These are phyloP conservation scores for Zygosaccharomyces bailii DNA, from an alignment of 805 yeast species.

Conservation along the genomic window DNA sequence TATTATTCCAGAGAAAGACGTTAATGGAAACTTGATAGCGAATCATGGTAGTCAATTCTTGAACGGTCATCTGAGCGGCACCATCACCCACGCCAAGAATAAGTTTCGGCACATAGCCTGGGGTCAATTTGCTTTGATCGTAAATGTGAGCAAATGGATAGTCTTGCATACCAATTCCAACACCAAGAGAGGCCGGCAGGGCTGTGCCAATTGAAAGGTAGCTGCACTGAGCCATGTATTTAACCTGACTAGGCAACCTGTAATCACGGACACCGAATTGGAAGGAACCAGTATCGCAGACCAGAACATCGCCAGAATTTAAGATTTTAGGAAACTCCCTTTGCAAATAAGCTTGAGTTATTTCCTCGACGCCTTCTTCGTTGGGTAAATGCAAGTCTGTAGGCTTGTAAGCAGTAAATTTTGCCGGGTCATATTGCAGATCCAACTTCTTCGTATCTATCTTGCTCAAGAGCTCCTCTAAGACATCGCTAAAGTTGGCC, in stretches of 20 bases:
- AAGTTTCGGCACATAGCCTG: constrained; percentile 47
- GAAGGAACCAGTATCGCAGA: constrained; percentile 81
- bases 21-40: constrained; percentile 61
- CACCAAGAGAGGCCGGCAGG: constrained; percentile 82
- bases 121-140: constrained; percentile 21
- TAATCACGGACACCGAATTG: constrained; percentile 74
- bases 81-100: constrained; percentile 87
- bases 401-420: constrained; percentile 25
- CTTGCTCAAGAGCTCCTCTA: constrained; percentile 41
- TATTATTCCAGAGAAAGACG: constrained; percentile 73
- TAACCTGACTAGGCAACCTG: constrained; percentile 52
- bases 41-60: constrained; percentile 68
- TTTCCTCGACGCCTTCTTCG: constrained; percentile 25
- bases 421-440: constrained; percentile 17
- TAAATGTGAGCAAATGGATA: constrained; percentile 32
- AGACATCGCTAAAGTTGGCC: constrained; percentile 49
- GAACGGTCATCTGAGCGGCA: constrained; percentile 90
- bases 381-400: constrained; percentile 19
- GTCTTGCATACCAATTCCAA: constrained; percentile 68
- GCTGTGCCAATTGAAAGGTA: constrained; percentile 89
- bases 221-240: constrained; percentile 62
- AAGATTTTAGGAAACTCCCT: constrained; percentile 43
- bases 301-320: constrained; percentile 62
- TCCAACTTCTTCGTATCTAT: constrained; percentile 36
- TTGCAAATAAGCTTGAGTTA: constrained; percentile 48